A percentile compares a stretch with the other conserved stretches of the same genome.
Evolutionary conservation across 768 basidiomycete genomes (phyloP).

Genomic region (Hysterangium stoloniferum): DNA sequence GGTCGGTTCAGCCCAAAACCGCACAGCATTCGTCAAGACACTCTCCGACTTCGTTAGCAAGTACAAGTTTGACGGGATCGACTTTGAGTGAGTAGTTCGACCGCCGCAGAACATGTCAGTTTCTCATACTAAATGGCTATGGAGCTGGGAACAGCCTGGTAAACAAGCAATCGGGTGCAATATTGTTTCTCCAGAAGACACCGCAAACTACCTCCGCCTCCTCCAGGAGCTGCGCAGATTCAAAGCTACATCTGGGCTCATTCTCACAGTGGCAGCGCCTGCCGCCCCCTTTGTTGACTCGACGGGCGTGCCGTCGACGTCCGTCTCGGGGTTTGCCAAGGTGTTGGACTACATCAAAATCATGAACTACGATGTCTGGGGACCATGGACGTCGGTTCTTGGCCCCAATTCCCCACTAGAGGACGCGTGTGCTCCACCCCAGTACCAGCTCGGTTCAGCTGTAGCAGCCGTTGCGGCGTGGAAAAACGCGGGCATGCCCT

Average conservation of each 20-base stretch:
- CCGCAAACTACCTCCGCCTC: slow-evolving; percentile 71
- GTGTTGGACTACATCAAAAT: slow-evolving; percentile 46
- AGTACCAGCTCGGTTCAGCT: slow-evolving; percentile 14
- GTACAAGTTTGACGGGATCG: slow-evolving; percentile 52
- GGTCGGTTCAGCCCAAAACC: slow-evolving; percentile 47
- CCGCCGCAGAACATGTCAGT: background rate
- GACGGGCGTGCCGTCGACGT: slow-evolving; percentile 44
- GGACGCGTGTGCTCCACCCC: slow-evolving; percentile 14
- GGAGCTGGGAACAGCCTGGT: slow-evolving; percentile 82
- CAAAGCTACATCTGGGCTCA: slow-evolving; percentile 44
- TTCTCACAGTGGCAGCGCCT: slow-evolving; percentile 69
- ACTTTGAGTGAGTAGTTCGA: slow-evolving; percentile 21
- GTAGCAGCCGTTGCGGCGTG: slow-evolving; percentile 14
- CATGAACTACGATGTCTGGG: slow-evolving; percentile 12
- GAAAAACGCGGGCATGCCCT: slow-evolving; percentile 13
- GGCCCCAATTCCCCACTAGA: slow-evolving; percentile 20
- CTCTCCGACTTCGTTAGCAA: slow-evolving; percentile 38
- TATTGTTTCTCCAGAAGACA: slow-evolving; percentile 50
- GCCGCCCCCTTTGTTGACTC: slow-evolving; percentile 57
- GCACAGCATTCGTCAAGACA: slow-evolving; percentile 56
- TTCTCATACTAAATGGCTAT: background rate
- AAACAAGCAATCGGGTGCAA: slow-evolving; percentile 66
- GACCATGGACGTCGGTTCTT: slow-evolving; percentile 4
- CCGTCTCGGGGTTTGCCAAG: slow-evolving; percentile 59
- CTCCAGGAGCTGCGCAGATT: slow-evolving; percentile 58